Evolutionary conservation across 2,329 filamentous ascomycete genomes (phyloP).

Genomic region (Epichloe aotearoae): DNA sequence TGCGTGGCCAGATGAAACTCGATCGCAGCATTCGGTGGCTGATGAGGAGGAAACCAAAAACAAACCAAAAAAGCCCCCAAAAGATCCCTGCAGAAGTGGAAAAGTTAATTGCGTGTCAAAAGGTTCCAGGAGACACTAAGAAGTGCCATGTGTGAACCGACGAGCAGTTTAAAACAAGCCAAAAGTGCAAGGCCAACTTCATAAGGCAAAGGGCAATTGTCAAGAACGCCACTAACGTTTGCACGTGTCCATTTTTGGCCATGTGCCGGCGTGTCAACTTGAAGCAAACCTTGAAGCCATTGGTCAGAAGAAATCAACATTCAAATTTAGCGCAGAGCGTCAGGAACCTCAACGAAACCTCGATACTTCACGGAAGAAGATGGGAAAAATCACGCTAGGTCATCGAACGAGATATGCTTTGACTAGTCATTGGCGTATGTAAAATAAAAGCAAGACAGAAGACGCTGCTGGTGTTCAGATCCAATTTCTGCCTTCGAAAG

Average conservation of each 20-base stretch:
- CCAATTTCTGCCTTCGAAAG: conserved; percentile 14
- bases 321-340: neutral
- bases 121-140: neutral
- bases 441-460: conserved; percentile 5
- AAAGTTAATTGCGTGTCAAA: neutral
- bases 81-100: neutral
- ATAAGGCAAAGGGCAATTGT: neutral
- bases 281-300: neutral
- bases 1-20: no score
- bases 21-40: neutral
- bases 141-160: neutral
- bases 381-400: neutral
- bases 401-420: conserved; percentile 1
- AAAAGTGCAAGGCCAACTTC: neutral
- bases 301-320: neutral
- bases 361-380: neutral
- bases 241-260: neutral
- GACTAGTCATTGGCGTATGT: conserved; percentile 2
- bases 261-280: neutral
- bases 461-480: conserved; percentile 14
- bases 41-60: neutral
- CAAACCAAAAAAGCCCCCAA: no score
- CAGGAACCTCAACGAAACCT: neutral
- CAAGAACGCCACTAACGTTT: neutral
- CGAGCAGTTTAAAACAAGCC: neutral